Base-by-base conservation (phyloP, 1,284 basidiomycete species). In the Ustilago hordei region DNA sequence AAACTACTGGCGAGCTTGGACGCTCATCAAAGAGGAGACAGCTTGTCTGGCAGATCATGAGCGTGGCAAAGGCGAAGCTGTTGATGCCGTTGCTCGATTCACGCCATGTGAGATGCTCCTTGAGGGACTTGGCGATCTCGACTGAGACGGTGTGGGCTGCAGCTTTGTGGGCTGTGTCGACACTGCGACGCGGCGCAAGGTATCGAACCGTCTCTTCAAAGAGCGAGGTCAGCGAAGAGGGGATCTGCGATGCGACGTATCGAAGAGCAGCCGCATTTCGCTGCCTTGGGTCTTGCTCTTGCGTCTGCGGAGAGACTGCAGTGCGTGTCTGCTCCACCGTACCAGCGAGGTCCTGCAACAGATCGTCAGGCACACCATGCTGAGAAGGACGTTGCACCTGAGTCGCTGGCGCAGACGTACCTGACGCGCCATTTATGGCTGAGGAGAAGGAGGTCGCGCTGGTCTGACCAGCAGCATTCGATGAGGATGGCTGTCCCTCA, bases 161-260 rank as follows among this genome's bases (percentile, higher is more conserved):
- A 79, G 91, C 91, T 86, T 91, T 93, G 86, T 96, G 94, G 4
- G 89, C 83, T 0, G 90, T 78, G 81, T 99, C 96, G 15, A 91
- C 78, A 35, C 92, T 90, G 66, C 95, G 90, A 32, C 92, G 92
- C 82, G 93, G 91, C 12, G 87, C 86, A 85, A 98, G 92, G 84
- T 97, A 89, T 85, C 94, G 93, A 71, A 95, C 92, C 69, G 95
- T 91, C 17, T 95, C 91, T 89, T 94, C 93, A 88, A 97, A 95
- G 86, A 98, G 93, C 5, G 93, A 92, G 1, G 91, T 91, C 65
- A 96, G 87, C 4, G 92, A 90, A 34, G 90, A 91, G 0, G 95
- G 93, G 61, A 96, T 89, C 52, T 93, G 91, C 67, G 92, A 91
- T 0, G 92, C 91, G 38, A 98, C 87, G 81, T 95, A 93, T 84